phyloP scores from a whole-genome alignment of 257 asterid genomes.

The Primulina tabacum region DNA sequence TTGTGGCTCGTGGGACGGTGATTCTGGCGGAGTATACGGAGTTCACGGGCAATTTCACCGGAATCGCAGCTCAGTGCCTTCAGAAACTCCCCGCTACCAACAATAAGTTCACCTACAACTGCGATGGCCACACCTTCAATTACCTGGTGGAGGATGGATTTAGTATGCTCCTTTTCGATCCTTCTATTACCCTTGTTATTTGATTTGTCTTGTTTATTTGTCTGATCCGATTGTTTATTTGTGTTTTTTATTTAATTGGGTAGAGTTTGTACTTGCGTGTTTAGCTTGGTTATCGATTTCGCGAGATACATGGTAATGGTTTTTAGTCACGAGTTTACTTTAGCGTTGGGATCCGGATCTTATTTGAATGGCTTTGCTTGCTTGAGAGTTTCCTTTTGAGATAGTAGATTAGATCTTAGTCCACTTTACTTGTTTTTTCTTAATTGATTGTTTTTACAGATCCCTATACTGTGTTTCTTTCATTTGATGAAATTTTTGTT shows the following conservation, averaged over 20 bases:
- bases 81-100: conserved; percentile 48
- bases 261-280: neutral
- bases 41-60: conserved; percentile 47
- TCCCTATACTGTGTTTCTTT: neutral
- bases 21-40: conserved; percentile 48
- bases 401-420: neutral
- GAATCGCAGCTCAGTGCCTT: conserved; percentile 48
- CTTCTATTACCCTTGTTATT: too few species aligned
- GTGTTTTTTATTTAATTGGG: neutral
- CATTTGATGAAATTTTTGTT: neutral
- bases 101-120: conserved; percentile 47
- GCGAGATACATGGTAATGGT: neutral
- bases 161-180: conserved; percentile 33
- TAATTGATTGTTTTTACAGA: too few species aligned
- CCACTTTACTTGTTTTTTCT: neutral
- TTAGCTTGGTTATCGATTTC: neutral
- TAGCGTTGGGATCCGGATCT: neutral
- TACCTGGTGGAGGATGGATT: conserved; percentile 52
- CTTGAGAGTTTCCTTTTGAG: neutral
- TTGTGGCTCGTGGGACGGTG: conserved; percentile 48
- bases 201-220: neutral
- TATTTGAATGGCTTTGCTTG: neutral
- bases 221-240: neutral
- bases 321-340: neutral
- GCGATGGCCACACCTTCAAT: conserved; percentile 55